phyloP scores from a whole-genome alignment of 495 filamentous ascomycete genomes.

The Aspergillus nanangensis region DNA sequence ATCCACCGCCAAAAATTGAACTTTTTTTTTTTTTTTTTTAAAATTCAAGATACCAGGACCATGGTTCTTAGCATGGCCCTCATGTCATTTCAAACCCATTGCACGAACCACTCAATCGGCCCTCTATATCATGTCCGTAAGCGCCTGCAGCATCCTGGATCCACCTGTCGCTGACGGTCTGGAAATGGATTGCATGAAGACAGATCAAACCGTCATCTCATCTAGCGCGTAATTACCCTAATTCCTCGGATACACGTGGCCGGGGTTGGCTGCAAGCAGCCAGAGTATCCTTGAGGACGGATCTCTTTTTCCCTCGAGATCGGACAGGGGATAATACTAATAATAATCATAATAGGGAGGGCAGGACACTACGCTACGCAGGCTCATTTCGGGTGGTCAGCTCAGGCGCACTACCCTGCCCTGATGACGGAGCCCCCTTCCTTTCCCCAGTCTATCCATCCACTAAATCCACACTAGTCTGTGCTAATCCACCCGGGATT shows the following conservation, averaged over 20 bases:
- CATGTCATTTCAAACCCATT: too few relatives aligned
- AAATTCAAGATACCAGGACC: too few relatives aligned
- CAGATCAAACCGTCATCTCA: constrained; percentile 2
- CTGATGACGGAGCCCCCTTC: not conserved
- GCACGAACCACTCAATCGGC: too few relatives aligned
- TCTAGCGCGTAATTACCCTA: constrained; percentile 15
- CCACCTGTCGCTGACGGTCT: constrained; percentile 5
- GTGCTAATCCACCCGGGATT: constrained; percentile 15
- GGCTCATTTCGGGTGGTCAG: constrained; percentile 5
- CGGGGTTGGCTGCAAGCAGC: constrained; percentile 13
- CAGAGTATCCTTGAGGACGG: constrained; percentile 4
- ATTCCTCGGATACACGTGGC: constrained; percentile 15
- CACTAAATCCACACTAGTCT: constrained; percentile 3
- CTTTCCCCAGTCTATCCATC: constrained; percentile 6
- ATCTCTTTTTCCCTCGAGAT: not conserved
- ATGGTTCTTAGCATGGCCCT: too few relatives aligned
- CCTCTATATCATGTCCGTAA: constrained; percentile 7
- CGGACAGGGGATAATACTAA: too few relatives aligned
- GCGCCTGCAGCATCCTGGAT: constrained; percentile 4
- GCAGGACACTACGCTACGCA: too few relatives aligned
- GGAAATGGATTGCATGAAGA: not conserved
- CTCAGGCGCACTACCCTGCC: not conserved
- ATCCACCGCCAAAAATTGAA: too few relatives aligned
- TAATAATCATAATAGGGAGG: not conserved
- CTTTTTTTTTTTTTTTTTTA: too few relatives aligned